Conservation (phyloP, 2,329 filamentous ascomycete species). For the Ophiocordyceps polyrhachis-furcata region DNA sequence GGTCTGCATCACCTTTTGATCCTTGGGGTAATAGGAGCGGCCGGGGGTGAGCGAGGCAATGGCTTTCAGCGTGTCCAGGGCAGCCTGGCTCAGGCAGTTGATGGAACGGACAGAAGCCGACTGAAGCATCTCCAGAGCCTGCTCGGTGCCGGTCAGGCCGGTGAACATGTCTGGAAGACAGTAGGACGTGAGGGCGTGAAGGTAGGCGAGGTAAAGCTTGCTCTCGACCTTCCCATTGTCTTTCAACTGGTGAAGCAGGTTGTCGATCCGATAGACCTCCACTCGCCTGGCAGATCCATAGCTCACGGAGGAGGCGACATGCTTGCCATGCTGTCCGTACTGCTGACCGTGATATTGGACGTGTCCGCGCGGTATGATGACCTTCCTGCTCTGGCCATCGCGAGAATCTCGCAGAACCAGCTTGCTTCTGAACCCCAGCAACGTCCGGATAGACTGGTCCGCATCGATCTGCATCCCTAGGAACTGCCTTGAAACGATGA, state of each 20-base stretch:
- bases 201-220: slow-evolving; percentile 28
- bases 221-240: slow-evolving; percentile 31
- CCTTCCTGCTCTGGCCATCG: slow-evolving; percentile 5
- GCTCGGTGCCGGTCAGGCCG: slow-evolving; percentile 31
- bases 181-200: slow-evolving; percentile 36
- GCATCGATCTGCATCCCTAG: slow-evolving; percentile 27
- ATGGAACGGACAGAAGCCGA: slow-evolving; percentile 30
- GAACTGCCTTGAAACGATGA: slow-evolving; percentile 26
- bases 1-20: slow-evolving; percentile 24
- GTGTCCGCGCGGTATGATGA: slow-evolving; percentile 19
- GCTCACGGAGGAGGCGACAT: slow-evolving; percentile 19
- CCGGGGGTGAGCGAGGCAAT: slow-evolving; percentile 1
- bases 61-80: not conserved
- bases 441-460: slow-evolving; percentile 17
- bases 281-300: slow-evolving; percentile 4
- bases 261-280: slow-evolving; percentile 30
- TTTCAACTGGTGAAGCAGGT: slow-evolving; percentile 25
- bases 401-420: slow-evolving; percentile 20
- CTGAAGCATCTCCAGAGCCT: slow-evolving; percentile 27
- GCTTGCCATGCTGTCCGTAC: slow-evolving; percentile 1
- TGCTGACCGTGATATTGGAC: not conserved
- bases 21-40: slow-evolving; percentile 22
- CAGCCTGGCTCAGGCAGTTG: not conserved
- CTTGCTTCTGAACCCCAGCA: slow-evolving; percentile 26
- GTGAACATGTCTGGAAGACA: slow-evolving; percentile 31